phyloP scores from a whole-genome alignment of 257 asterid genomes.

The Ballota nigra region DNA sequence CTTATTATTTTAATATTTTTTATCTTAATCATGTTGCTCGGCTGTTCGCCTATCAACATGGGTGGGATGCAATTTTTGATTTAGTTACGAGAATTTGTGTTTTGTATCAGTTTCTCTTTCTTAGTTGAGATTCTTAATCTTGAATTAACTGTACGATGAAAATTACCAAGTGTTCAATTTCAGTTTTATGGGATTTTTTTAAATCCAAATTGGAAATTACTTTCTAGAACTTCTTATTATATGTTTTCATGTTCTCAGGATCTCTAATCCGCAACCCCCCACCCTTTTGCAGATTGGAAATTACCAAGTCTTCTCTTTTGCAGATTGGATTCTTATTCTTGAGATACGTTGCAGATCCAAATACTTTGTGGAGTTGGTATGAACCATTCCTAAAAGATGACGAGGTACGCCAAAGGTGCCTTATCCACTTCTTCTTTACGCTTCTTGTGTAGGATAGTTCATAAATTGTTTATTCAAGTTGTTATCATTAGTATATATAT shows the following conservation, averaged over 20 bases:
- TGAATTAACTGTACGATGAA: no score
- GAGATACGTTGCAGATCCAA: slow-evolving; percentile 82
- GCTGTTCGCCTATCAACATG: no score
- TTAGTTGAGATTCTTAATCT: no score
- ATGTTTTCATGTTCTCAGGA: neutral
- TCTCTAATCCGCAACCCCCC: neutral
- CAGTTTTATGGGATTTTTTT: no score
- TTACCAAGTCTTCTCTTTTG: slow-evolving; percentile 18
- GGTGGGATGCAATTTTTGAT: no score
- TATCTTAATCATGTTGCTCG: no score
- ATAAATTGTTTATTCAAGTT: neutral
- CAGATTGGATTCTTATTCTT: slow-evolving; percentile 87
- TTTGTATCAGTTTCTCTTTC: no score
- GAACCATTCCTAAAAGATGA: slow-evolving; percentile 86
- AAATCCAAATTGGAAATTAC: no score
- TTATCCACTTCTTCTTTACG: neutral
- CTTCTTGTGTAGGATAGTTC: neutral
- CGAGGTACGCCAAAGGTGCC: slow-evolving; percentile 68
- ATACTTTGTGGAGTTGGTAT: slow-evolving; percentile 89
- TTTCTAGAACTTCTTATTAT: slow-evolving; percentile 1
- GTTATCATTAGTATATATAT: neutral
- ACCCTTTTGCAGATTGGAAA: no score
- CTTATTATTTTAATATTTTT: no score
- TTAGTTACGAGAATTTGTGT: no score
- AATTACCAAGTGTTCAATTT: no score